Evolutionary conservation across 2,329 filamentous ascomycete species (phyloP).

Genomic region (Spiromastix sp.): DNA sequence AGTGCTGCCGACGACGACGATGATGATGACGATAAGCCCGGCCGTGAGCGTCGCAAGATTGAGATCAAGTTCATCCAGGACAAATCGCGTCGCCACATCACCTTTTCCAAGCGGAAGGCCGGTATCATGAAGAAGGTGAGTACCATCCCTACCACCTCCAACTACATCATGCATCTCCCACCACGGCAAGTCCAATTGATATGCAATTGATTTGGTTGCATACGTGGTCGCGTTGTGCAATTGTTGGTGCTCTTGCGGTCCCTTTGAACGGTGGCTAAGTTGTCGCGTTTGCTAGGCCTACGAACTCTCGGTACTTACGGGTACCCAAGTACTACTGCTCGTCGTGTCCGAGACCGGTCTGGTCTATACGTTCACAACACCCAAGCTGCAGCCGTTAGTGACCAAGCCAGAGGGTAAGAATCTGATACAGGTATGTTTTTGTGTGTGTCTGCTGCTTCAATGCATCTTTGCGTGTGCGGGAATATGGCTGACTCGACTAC

Average conservation of each 20-base stretch:
- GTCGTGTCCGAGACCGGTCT: constrained; percentile 96
- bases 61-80: constrained; percentile 99
- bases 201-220: too few species aligned
- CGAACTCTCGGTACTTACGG: constrained; percentile 91
- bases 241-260: background rate
- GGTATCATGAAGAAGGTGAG: constrained; percentile 99
- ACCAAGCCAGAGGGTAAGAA: constrained; percentile 99
- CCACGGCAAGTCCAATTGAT: background rate
- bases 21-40: constrained; percentile 94
- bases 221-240: constrained; percentile 5
- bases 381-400: constrained; percentile 93
- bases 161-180: background rate
- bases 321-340: constrained; percentile 90
- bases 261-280: too few species aligned
- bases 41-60: constrained; percentile 97
- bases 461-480: constrained; percentile 1
- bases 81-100: constrained; percentile 98
- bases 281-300: constrained; percentile 84
- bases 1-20: constrained; percentile 83
- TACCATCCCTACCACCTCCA: constrained; percentile 16
- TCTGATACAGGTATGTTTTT: constrained; percentile 73
- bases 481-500: constrained; percentile 12
- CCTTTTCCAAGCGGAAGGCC: constrained; percentile 98
- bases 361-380: constrained; percentile 96
- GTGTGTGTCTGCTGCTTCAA: background rate